Conservation (phyloP, 306 rosid genomes). For the Quercus robur region DNA sequence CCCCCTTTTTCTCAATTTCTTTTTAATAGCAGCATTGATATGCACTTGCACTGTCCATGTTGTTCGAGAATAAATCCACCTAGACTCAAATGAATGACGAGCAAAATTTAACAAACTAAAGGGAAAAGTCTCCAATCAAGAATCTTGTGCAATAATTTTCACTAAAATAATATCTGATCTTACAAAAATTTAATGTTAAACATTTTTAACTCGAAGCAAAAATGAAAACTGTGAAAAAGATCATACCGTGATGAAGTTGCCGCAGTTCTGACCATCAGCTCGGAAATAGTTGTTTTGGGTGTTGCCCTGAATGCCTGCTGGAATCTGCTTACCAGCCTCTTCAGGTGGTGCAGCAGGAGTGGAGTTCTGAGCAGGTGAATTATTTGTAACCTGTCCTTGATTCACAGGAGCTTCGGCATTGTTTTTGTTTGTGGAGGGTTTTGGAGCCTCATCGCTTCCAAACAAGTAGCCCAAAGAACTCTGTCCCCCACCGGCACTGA, state of each 20-base stretch:
- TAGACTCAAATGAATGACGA: no score
- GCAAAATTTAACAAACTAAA: no score
- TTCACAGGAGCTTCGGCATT: neutral
- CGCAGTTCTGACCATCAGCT: slow-evolving; percentile 33
- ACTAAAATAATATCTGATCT: neutral
- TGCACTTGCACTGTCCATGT: no score
- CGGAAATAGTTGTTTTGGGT: slow-evolving; percentile 26
- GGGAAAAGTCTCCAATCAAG: neutral
- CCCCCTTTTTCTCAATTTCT: no score
- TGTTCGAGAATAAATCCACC: no score
- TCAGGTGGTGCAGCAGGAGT: neutral
- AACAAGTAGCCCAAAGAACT: slow-evolving; percentile 46
- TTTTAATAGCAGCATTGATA: no score
- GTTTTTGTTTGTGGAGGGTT: neutral
- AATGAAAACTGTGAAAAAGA: neutral
- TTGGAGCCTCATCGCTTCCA: slow-evolving; percentile 30
- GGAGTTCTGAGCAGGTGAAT: neutral
- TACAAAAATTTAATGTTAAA: neutral
- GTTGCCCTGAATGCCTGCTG: slow-evolving; percentile 24
- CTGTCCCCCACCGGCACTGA: slow-evolving; percentile 45
- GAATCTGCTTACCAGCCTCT: slow-evolving; percentile 2
- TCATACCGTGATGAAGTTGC: slow-evolving; percentile 29
- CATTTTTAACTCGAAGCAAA: neutral
- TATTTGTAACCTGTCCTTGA: neutral
- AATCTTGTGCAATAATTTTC: neutral